Evolutionary conservation across 1,139 yeast species (phyloP), one percentile per base, ranked within the genome.

Genomic region (Yamadazyma trypodendri): DNA sequence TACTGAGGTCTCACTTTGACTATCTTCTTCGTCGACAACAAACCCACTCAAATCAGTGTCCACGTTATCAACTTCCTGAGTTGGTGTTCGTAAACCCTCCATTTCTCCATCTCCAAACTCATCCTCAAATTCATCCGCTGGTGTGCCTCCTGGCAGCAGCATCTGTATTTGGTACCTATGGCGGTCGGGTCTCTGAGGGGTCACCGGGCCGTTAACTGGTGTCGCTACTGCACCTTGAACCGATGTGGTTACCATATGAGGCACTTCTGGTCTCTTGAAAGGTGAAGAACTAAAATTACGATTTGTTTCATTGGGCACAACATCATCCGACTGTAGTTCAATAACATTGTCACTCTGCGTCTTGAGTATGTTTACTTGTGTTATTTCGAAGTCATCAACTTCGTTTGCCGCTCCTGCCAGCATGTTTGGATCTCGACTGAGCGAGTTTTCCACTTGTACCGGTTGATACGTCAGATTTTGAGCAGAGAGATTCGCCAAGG

Each of bases 1-100:
- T 14, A 16, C 39, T 20, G 20, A 28, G 13, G 39, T 50, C 2
- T 34, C 39, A 18, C 38, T 39, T 17, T 38, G 48, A 14, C 28
- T 23, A 12, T 31, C 37, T 17, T 24, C 34, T 15, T 27, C 40
- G 2, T 45, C 56, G 31, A 54, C 60, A 8, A 71, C 60, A 40
- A 71, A 65, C 39, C 69, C 63, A 15, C 62, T 63, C 30, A 67
- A 38, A 43, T 66, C 66, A 6, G 52, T 46, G 34, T 56, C 60
- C 24, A 44, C 50, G 18, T 58, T 61, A 38, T 64, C 63, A 27
- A 64, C 48, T 24, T 66, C 71, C 39, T 65, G 69, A 2, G 68
- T 55, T 2, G 68, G 72, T 1, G 72, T 67, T 42, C 45, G 49
- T 27, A 60, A 52, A 0, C 76, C 75, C 32, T 60, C 71, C 70